Percentiles rank a stretch among this genome's conserved stretches.
Conservation (phyloP, 2,329 filamentous ascomycete species). For the Colletotrichum phormii region DNA sequence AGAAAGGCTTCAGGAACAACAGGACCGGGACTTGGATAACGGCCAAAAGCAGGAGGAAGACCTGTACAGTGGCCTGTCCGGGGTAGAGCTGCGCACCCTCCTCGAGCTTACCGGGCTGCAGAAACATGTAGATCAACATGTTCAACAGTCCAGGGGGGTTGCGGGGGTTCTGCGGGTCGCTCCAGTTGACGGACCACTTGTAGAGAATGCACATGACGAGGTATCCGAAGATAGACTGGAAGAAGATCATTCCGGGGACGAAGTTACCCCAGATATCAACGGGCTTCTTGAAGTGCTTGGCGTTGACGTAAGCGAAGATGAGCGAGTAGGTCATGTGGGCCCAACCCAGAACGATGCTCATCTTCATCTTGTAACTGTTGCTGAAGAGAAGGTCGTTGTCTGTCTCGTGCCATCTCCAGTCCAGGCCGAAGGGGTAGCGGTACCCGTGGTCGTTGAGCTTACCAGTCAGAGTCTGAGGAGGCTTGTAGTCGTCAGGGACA, state of each 20-base stretch:
- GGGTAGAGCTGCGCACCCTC: slow-evolving; percentile 74
- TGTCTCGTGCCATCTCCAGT: slow-evolving; percentile 96
- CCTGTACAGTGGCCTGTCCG: slow-evolving; percentile 81
- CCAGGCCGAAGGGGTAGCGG: slow-evolving; percentile 94
- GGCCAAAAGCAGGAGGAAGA: slow-evolving; percentile 83
- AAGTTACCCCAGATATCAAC: slow-evolving; percentile 99
- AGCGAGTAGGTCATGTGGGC: slow-evolving; percentile 99
- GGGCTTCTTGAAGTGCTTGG: slow-evolving; percentile 91
- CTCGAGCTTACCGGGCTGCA: slow-evolving; percentile 81
- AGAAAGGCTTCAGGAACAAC: slow-evolving; percentile 95
- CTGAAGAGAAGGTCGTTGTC: slow-evolving; percentile 96
- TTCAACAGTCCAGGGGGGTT: slow-evolving; percentile 91
- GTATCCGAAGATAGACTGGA: slow-evolving; percentile 98
- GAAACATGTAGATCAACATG: slow-evolving; percentile 99
- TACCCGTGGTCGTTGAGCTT: slow-evolving; percentile 76
- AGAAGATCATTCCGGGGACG: slow-evolving; percentile 98
- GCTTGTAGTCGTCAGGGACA: slow-evolving; percentile 74
- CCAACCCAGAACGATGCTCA: slow-evolving; percentile 98
- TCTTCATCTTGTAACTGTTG: slow-evolving; percentile 99
- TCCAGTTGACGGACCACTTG: slow-evolving; percentile 96
- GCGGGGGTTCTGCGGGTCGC: slow-evolving; percentile 64
- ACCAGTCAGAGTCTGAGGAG: slow-evolving; percentile 72
- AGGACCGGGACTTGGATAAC: slow-evolving; percentile 89
- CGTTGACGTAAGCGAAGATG: slow-evolving; percentile 92
- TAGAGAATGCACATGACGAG: slow-evolving; percentile 93